Base-by-base conservation (phyloP, 371 early-diverging fungal genomes). In the Mortierella sp. region DNA sequence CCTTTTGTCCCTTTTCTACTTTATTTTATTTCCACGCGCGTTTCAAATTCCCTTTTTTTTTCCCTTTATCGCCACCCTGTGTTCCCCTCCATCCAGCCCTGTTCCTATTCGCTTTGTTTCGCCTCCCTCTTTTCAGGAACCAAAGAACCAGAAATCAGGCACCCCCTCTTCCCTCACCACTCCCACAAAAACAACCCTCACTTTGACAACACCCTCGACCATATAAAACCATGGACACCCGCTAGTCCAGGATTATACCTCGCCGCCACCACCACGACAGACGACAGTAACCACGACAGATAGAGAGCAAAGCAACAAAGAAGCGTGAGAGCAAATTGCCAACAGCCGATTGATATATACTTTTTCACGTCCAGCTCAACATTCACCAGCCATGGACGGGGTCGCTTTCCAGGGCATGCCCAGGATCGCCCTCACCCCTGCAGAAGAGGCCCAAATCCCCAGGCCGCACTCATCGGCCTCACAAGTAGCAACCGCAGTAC, bases 381-480 rank as follows among this genome's bases (percentile, higher is more conserved):
- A 37, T 41, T 39, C 68, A 53, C 16, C 44, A 26, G 47, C 72
- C 37, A 81, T 81, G 81, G 81, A 81, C 53, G 77, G 77, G 34
- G 81, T 67, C 40, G 77, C 77, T 43, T 81, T 81, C 68, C 81
- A 81, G 58, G 81, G 81, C 71, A 81, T 81, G 81, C 81, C 81
- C 43, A 68, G 81, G 73, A 81, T 81, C 37, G 81, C 81, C 73
- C 81, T 81, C 47, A 81, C 81, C 47, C 81, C 81, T 14, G 81
- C 81, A 43, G 81, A 81, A 44, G 81, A 81, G 65, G 77, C 77
- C 53, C 74, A 70, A 40, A 64, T 81, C 45, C 81, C 81, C 24
- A 77, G 81, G 9, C 81, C 81, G 22, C 81, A 77, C 64, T 77
- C 77, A 41, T 81, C 77, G 2, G 81, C 81, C 11, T 81, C 81